Percentiles rank a stretch among this genome's conserved stretches.
Evolutionary conservation across 768 basidiomycete species (phyloP).

Genomic region (Lentinula edodes): DNA sequence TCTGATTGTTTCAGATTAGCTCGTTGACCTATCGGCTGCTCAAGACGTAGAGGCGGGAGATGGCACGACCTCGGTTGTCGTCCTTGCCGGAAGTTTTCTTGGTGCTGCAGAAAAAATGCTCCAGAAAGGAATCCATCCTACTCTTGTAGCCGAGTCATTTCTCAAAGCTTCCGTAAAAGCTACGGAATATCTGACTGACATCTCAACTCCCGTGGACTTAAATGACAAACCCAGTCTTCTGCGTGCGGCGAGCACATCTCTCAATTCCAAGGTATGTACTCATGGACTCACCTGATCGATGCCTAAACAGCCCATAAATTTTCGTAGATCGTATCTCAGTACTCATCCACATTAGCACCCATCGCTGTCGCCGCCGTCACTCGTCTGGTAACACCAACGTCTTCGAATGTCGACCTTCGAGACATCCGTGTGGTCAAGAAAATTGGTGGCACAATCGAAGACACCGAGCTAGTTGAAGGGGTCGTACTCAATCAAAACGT

Average conservation of each 20-base stretch:
- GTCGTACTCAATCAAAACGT: slow-evolving; percentile 98
- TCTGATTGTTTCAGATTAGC: slow-evolving; percentile 36
- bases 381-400: slow-evolving; percentile 80
- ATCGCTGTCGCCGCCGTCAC: slow-evolving; percentile 97
- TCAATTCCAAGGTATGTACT: slow-evolving; percentile 84
- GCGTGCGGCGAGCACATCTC: slow-evolving; percentile 88
- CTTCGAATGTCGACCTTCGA: slow-evolving; percentile 92
- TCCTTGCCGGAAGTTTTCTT: slow-evolving; percentile 88
- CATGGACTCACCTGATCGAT: not conserved
- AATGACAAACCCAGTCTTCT: slow-evolving; percentile 80
- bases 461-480: slow-evolving; percentile 94
- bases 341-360: slow-evolving; percentile 95
- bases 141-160: slow-evolving; percentile 95
- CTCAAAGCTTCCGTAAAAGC: slow-evolving; percentile 87
- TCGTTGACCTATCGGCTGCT: slow-evolving; percentile 95
- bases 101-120: slow-evolving; percentile 97
- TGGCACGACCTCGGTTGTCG: slow-evolving; percentile 96
- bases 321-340: slow-evolving; percentile 93
- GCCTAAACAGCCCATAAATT: not conserved
- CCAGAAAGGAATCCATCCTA: slow-evolving; percentile 95
- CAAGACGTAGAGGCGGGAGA: slow-evolving; percentile 99
- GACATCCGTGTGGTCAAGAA: slow-evolving; percentile 98
- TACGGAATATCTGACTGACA: slow-evolving; percentile 89
- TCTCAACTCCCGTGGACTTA: slow-evolving; percentile 89
- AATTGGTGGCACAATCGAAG: slow-evolving; percentile 98